Base-by-base conservation (phyloP, 2,329 filamentous ascomycete species). In the Coniochaeta ligniaria region DNA sequence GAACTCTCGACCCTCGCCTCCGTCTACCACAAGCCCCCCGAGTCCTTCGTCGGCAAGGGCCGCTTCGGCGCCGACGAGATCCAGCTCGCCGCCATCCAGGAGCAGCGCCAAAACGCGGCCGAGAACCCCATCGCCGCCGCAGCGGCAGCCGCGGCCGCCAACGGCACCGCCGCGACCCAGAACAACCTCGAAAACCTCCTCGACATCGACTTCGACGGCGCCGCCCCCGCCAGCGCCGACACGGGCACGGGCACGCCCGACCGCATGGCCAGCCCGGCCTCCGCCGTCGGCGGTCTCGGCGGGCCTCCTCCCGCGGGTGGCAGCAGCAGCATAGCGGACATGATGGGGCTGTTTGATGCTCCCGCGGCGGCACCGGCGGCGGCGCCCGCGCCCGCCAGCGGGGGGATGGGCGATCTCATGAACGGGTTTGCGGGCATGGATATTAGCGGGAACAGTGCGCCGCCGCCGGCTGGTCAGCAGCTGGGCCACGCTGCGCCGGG, bases 1-100 rank as follows among this genome's bases (percentile, higher is more conserved):
- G 94, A 99, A 74, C 85, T 99, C 35, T 98, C 94, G 14, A 97
- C 95, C 11, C 84, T 99, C 33, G 92, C 95, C 8, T 98, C 94
- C 1, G 95, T 99, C 24, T 99, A 99, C 77, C 95, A 99, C 84
- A 98, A 96, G 78, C 93, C 93, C 9, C 93, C 95, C 52, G 92
- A 96, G 82, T 92, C 94, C n/a, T 99, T 99, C 75, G 89, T 99
- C 61, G 95, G 95, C 67, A 92, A 96, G 76, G 95, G 95, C 47
- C 88, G 94, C 52, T 97, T 91, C 67, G 95, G 94, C 41, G 93
- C 95, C 57, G 93, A 96, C 74, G 92, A 91, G 63, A 92, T 99
- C 70, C 95, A 98, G 75, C 89, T 90, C 66, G 94, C 94, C 58
- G 95, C 95, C 63, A 96, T 99, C 71, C 93, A 96, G 78, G 95